Conservation (phyloP, 78 protist species). For the Emiliania huxleyi region DNA sequence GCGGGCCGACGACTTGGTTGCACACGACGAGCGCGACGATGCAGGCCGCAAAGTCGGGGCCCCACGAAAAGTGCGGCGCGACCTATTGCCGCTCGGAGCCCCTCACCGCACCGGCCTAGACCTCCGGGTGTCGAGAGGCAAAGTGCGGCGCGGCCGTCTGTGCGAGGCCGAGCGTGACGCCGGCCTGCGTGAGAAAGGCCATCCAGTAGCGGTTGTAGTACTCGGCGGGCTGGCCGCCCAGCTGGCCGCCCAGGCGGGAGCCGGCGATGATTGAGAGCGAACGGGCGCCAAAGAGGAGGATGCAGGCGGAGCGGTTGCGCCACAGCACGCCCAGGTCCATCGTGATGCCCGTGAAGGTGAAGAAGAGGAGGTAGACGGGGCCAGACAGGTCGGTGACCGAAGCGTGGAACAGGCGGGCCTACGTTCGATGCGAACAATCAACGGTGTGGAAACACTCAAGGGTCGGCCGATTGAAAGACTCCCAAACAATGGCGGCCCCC, state of each 20-base stretch:
- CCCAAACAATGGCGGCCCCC: no score
- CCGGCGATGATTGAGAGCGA: neutral
- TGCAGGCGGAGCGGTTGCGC: neutral
- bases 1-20: neutral
- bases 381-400: neutral
- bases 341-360: neutral
- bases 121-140: no score
- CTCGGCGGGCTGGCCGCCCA: neutral
- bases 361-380: neutral
- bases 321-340: neutral
- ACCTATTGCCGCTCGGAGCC: no score
- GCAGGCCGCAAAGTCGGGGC: neutral
- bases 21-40: neutral
- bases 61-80: neutral
- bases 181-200: neutral
- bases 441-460: no score
- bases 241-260: neutral
- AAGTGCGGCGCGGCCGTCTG: neutral
- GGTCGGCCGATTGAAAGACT: no score
- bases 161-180: slow-evolving; percentile 11
- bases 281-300: neutral
- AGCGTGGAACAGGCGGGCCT: neutral
- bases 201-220: neutral
- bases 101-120: no score
- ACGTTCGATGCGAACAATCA: no score